phyloP scores from a whole-genome alignment of 306 rosid species.

The Hippophae gyantsensis region DNA sequence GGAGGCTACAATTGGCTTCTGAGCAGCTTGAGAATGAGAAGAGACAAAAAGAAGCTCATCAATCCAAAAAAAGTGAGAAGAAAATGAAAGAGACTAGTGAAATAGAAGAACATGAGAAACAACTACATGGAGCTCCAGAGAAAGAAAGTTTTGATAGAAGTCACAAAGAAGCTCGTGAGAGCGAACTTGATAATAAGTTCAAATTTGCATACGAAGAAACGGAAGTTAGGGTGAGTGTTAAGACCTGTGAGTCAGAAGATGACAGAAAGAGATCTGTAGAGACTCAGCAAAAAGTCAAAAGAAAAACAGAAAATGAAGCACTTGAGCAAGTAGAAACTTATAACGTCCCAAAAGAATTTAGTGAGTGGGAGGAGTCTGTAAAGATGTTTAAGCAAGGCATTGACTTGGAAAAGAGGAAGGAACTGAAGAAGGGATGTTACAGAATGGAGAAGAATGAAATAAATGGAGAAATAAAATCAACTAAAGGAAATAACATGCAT shows the following conservation, averaged over 20 bases:
- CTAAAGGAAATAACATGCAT: constrained; percentile 16
- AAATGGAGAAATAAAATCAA: constrained; percentile 19
- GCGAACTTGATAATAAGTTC: constrained; percentile 9
- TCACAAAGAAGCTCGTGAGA: constrained; percentile 17
- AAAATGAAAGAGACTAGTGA: constrained; percentile 12
- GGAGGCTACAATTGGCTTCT: constrained; percentile 18
- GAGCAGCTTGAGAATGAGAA: constrained; percentile 21
- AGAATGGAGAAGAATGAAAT: constrained; percentile 18
- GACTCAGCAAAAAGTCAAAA: constrained; percentile 21
- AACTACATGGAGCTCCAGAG: constrained; percentile 14
- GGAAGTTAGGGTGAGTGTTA: constrained; percentile 16
- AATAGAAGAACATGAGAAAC: constrained; percentile 28
- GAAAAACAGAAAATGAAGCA: constrained; percentile 17
- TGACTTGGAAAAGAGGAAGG: constrained; percentile 15
- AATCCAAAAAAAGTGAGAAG: constrained; percentile 14
- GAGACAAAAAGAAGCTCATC: constrained; percentile 12
- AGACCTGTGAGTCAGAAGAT: constrained; percentile 25
- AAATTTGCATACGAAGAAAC: constrained; percentile 8
- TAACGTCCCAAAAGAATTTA: constrained; percentile 18
- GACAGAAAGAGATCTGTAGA: constrained; percentile 10
- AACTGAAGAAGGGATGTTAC: constrained; percentile 16
- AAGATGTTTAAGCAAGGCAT: constrained; percentile 22
- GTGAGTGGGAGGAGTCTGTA: constrained; percentile 18
- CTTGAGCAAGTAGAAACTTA: constrained; percentile 27
- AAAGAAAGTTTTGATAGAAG: constrained; percentile 25